Evolutionary conservation across 495 filamentous ascomycete species (phyloP), one percentile per base, ranked within the genome.

Genomic region (Tricharina praecox): DNA sequence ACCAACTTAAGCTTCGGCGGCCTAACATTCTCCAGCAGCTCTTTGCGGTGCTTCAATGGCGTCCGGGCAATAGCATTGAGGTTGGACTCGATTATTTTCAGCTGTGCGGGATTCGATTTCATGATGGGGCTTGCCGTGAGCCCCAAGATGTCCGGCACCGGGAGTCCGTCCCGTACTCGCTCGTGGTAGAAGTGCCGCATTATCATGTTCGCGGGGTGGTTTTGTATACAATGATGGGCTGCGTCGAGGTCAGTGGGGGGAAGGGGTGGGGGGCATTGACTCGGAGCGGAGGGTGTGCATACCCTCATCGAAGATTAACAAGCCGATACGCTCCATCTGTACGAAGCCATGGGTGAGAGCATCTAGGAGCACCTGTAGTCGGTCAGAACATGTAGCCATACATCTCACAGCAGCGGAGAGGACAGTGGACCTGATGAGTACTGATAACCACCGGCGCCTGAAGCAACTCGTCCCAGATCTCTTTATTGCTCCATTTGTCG

Each of bases 251-350:
- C n/a, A n/a, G n/a, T n/a, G n/a, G n/a, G n/a, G n/a, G n/a, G n/a
- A n/a, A n/a, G n/a, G n/a, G n/a, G n/a, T n/a, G n/a, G n/a, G n/a
- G n/a, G n/a, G n/a, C n/a, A n/a, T n/a, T n/a, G n/a, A n/a, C n/a
- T n/a, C n/a, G n/a, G n/a, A n/a, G n/a, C n/a, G n/a, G n/a, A n/a
- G n/a, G n/a, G n/a, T n/a, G n/a, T n/a, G 28, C 23, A 18, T 23
- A 86, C 85, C 85, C 76, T 97, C 88, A 57, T 97, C 88, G 50
- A 94, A 87, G 0, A 95, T 69, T 18, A 97, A 63, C 1, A 97
- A 64, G 16, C 75, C 65, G 24, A 96, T 58, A 0, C 68, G 65
- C 1, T 68, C 60, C 51, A 95, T 74, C 15, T 56, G 67, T 5
- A 95, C 77, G 59, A 94, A 93, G 0, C 72, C 84, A 66, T 94